phyloP scores from a whole-genome alignment of 352 stramenopile genomes.

The Globisporangium viniferum region DNA sequence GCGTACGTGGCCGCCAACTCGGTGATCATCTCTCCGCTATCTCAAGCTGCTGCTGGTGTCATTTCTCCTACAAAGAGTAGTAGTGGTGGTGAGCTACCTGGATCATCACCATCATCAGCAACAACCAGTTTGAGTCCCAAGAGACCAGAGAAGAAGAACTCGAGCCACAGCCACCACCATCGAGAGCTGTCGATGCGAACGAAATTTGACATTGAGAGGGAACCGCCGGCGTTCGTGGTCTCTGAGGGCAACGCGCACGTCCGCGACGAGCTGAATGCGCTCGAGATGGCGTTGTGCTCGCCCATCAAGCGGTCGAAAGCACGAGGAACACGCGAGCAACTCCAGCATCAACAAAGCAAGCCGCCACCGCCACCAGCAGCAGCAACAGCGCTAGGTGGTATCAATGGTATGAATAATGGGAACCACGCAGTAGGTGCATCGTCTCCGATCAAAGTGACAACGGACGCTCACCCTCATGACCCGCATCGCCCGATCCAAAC shows the following conservation, averaged over 20 bases:
- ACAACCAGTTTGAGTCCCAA: constrained; percentile 4
- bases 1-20: constrained; percentile 42
- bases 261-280: constrained; percentile 22
- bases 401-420: neutral
- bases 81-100: neutral
- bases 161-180: neutral
- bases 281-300: constrained; percentile 30
- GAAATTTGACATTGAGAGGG: constrained; percentile 46
- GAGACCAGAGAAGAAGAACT: constrained; percentile 14
- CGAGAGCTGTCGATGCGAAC: constrained; percentile 17
- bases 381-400: neutral
- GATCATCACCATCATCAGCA: neutral
- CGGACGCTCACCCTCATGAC: neutral
- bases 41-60: neutral
- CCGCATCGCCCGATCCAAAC: constrained; percentile 26
- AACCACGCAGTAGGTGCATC: neutral
- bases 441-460: constrained; percentile 10
- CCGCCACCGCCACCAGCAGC: neutral
- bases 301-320: constrained; percentile 27
- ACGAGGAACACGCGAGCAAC: neutral
- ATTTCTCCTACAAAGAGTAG: neutral
- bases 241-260: constrained; percentile 31
- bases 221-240: constrained; percentile 29
- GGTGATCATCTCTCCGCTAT: constrained; percentile 15
- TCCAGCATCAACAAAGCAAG: neutral